Base-by-base conservation (phyloP, 148 eudicot genomes). In the Dysphania ambrosioides region DNA sequence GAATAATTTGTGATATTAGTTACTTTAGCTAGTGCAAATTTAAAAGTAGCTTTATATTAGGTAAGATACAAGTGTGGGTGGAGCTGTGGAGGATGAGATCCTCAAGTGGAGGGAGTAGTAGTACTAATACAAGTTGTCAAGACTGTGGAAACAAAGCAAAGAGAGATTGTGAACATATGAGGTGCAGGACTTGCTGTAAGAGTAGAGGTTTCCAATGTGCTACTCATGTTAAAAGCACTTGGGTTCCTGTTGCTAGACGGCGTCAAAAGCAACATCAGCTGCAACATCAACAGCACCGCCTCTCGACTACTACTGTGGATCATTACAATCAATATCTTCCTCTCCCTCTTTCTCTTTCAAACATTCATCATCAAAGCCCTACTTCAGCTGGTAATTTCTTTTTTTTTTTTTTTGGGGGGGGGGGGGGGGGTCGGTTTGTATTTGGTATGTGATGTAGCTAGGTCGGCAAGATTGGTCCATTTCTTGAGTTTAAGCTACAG, bases 101-200 rank as follows among this genome's bases (percentile, higher is more conserved):
- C n/a, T 77, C 69, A 27, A 36, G 66, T 12, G 47, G 78, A 65
- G 47, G 80, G 41, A 32, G 60, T 38, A 23, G 73, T 60, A 29
- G 60, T 61, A 31, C 72, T 66, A 67, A 58, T 56, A 49, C 72
- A 56, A 84, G 89, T 57, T 91, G 96, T 40, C 84, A 88, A 77
- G 96, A 91, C 47, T 91, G 96, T 72, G 96, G 96, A 26, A 91
- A 91, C 70, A 88, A 89, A 79, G 87, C 96, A 8, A 91, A 91
- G 76, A 89, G 84, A 56, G 96, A 83, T 47, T 91, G 96, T 58
- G 61, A 7, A 9, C 87, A 72, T 71, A 74, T 32, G 69, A 79
- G 96, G 68, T 91, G 96, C 70, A 84, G 96, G 63, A 89, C 85
- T 71, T 91, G 96, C 59, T 91, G 96, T 59, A 91, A 85, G 65